A percentile compares a stretch with the other conserved stretches of the same genome.
phyloP scores from a whole-genome alignment of 169 alveolate species.

The Miamiensis avidus region DNA sequence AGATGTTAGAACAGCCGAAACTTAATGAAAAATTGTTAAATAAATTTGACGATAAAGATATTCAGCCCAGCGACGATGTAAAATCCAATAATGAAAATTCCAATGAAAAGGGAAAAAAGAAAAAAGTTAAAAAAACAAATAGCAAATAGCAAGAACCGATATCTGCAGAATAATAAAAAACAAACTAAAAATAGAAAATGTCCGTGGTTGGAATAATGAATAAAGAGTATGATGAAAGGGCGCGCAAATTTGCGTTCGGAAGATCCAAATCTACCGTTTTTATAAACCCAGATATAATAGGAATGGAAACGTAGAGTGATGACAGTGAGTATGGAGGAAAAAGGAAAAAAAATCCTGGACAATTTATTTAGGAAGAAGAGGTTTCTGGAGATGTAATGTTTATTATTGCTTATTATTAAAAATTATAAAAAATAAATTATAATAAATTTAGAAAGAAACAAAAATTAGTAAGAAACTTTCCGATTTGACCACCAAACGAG shows the following conservation, averaged over 20 bases:
- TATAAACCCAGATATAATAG: neutral
- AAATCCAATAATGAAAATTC: neutral
- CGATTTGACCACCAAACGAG: slow-evolving; percentile 85
- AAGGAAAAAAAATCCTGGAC: neutral
- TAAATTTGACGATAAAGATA: neutral
- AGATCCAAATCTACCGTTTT: neutral
- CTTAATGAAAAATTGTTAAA: neutral
- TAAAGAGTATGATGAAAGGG: neutral
- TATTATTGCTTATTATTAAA: neutral
- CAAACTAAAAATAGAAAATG: no score
- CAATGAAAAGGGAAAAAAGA: neutral
- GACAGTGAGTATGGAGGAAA: neutral
- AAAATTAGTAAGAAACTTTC: slow-evolving; percentile 84
- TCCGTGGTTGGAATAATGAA: no score
- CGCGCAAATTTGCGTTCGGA: neutral
- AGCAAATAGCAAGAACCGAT: neutral
- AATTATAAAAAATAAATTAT: neutral
- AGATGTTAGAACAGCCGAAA: neutral
- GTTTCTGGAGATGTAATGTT: no score
- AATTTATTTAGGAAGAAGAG: neutral
- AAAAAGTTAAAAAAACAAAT: no score
- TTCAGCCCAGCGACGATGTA: neutral
- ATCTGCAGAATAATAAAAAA: neutral
- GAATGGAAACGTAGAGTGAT: neutral
- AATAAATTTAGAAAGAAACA: slow-evolving; percentile 58